Evolutionary conservation across 1,284 basidiomycete species (phyloP).

Genomic region (Tilletia horrida): DNA sequence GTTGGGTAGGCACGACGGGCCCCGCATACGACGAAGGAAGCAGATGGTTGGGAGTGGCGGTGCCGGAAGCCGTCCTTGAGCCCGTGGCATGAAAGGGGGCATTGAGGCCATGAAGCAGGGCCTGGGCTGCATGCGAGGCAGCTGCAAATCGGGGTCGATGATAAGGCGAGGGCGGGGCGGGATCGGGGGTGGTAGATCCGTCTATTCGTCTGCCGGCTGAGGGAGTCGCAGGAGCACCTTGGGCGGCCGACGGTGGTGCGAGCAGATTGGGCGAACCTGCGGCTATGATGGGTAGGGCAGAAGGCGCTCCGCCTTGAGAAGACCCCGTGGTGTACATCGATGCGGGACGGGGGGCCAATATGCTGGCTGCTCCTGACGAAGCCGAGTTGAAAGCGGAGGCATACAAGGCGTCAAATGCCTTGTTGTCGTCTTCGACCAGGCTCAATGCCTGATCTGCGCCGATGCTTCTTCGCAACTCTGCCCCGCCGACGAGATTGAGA

Average conservation of each 20-base stretch:
- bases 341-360: not conserved
- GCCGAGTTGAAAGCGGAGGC: not conserved
- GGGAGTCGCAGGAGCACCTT: not conserved
- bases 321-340: not conserved
- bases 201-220: not conserved
- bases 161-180: not conserved
- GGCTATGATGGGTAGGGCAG: not conserved
- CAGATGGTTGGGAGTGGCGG: not conserved
- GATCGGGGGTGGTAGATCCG: not conserved
- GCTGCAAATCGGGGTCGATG: constrained; percentile 14
- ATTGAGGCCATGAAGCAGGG: not conserved
- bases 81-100: not conserved
- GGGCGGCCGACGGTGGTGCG: not conserved
- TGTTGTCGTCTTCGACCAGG: constrained; percentile 62
- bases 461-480: constrained; percentile 82
- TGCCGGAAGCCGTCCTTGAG: constrained; percentile 3
- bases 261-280: not conserved
- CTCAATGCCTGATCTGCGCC: constrained; percentile 72
- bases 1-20: constrained; percentile 4
- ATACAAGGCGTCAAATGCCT: constrained; percentile 13
- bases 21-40: not conserved
- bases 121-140: constrained; percentile 9
- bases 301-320: not conserved
- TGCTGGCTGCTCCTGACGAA: too few relatives aligned
- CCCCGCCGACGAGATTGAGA: constrained; percentile 58